Conservation (phyloP, 139 green algal genomes). For the Limnomonas spitsbergensis region DNA sequence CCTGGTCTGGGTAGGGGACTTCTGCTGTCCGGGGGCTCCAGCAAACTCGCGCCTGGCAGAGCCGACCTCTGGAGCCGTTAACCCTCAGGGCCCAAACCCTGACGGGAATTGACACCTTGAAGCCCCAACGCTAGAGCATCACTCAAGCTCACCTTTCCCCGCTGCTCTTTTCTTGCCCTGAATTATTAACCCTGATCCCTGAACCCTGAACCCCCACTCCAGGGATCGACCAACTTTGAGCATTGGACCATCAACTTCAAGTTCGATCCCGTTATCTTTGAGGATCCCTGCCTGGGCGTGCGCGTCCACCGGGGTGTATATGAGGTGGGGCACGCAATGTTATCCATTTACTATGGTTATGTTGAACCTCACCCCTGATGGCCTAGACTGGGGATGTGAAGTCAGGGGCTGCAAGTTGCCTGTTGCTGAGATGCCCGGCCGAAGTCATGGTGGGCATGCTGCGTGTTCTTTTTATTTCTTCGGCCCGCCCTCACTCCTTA, state of each 20-base stretch:
- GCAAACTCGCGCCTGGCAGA: neutral
- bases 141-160: neutral
- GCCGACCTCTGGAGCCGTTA: neutral
- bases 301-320: constrained; percentile 85
- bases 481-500: neutral
- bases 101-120: neutral
- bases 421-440: neutral
- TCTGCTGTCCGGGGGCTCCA: too few species aligned
- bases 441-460: neutral
- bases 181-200: neutral
- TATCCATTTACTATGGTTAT: too few species aligned
- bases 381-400: constrained; percentile 40
- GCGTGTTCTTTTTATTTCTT: neutral
- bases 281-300: constrained; percentile 67
- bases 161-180: neutral
- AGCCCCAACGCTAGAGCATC: neutral
- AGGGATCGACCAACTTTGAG: constrained; percentile 57
- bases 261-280: constrained; percentile 93
- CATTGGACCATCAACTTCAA: constrained; percentile 84
- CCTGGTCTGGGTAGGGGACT: too few species aligned
- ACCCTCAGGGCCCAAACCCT: too few species aligned
- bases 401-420: neutral
- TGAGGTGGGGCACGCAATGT: constrained; percentile 17
- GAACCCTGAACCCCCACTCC: constrained; percentile 12
- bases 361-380: neutral